Conservation (phyloP, 768 basidiomycete genomes). For the Psilocybe sp. region DNA sequence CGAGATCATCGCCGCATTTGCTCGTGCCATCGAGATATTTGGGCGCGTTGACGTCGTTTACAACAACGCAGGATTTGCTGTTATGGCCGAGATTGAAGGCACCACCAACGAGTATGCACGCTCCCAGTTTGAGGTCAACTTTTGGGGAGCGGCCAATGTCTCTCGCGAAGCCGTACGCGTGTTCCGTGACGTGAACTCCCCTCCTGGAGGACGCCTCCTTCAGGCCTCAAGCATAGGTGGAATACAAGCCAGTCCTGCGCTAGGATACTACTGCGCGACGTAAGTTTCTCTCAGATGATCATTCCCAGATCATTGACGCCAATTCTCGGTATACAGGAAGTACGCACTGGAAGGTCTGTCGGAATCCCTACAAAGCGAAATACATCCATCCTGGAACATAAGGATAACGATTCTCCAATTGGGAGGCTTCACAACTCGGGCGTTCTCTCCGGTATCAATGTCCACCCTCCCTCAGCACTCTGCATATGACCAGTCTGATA, state of each 20-base stretch:
- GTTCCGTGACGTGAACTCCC: conserved; percentile 1
- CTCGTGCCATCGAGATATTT: conserved; percentile 1
- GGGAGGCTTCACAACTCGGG: background rate
- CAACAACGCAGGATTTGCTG: conserved; percentile 4
- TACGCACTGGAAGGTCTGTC: background rate
- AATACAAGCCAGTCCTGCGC: background rate
- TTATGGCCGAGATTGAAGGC: background rate
- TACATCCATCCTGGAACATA: conserved; percentile 1
- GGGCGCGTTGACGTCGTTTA: conserved; percentile 6
- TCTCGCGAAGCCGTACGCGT: background rate
- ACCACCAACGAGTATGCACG: background rate
- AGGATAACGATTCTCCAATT: background rate
- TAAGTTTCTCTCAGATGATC: background rate
- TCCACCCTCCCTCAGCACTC: background rate
- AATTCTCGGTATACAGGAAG: background rate
- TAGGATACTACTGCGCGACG: background rate
- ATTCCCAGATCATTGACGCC: too few species aligned
- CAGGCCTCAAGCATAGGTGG: background rate
- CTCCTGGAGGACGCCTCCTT: background rate
- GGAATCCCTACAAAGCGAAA: background rate
- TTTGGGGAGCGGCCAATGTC: background rate
- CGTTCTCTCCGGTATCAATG: background rate
- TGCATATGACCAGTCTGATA: background rate
- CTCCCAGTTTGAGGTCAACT: background rate
- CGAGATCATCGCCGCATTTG: background rate